Evolutionary conservation across 371 early-diverging fungal species (phyloP), one percentile per base, ranked within the genome.

Genomic region (Rhizomucor miehei): DNA sequence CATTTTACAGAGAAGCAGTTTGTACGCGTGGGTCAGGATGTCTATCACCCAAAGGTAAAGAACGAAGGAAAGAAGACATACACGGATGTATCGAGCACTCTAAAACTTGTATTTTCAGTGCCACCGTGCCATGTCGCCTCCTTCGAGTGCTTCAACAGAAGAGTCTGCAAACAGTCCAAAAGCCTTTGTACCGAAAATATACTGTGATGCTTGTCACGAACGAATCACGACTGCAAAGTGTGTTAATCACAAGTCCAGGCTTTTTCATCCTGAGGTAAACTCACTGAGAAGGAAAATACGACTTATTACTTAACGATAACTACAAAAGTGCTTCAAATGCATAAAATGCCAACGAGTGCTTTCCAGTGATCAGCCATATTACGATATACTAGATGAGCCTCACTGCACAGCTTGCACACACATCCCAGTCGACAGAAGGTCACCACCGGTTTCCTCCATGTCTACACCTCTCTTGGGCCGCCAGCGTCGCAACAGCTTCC

Each of bases 1-100:
- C 71, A 77, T 23, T 88, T 89, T 51, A 85, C 82, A 13, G 81
- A 87, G 46, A 80, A 81, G 3, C 68, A 79, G 54, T 77, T 77
- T 55, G 72, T 75, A 14, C 58, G 73, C 3, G 73, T 77, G 36
- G 64, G 69, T 49, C 65, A 72, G 0, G 48, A 63, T 11, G 69
- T 80, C 14, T 81, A 79, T 51, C 84, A 84, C 50, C 62, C 73
- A 4, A 53, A 67, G 13, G 80, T 80, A 61, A 16, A 46, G 25
- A 24, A 29, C 5, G 46, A 20, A 16, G 47, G 25, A 24, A 29
- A 12, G 46, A 20, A 14, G 5, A 9, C 8, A 38, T 1, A 5
- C 25, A 47, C 9, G 13, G 11, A 16, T 29, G 38, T 11, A 6
- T 34, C 37, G 5, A 8, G 29, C 29, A 29, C 8, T 29, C 8